Evolutionary conservation across 2,329 filamentous ascomycete species (phyloP).

Genomic region (Alternaria postmessia): DNA sequence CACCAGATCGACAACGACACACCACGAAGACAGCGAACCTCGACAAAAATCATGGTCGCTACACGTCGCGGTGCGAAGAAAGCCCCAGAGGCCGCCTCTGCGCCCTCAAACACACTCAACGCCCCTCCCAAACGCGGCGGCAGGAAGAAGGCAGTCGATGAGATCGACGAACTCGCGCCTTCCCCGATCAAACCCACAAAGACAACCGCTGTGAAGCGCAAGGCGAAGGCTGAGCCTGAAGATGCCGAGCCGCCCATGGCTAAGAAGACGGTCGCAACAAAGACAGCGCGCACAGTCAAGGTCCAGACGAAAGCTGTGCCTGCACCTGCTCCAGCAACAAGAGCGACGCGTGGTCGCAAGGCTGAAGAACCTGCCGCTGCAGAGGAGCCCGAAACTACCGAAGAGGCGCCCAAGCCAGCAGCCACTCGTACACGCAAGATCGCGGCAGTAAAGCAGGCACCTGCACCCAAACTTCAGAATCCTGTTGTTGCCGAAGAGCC

Average conservation of each 20-base stretch:
- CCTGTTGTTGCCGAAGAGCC: slow-evolving; percentile 18
- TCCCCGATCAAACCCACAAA: slow-evolving; percentile 29
- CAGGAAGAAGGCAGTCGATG: slow-evolving; percentile 39
- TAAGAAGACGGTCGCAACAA: slow-evolving; percentile 31
- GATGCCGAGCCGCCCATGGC: slow-evolving; percentile 22
- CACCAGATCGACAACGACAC: slow-evolving; percentile 14
- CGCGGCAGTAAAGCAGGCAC: slow-evolving; percentile 24
- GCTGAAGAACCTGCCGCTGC: slow-evolving; percentile 15
- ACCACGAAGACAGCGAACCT: slow-evolving; percentile 25
- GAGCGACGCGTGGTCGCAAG: slow-evolving; percentile 38
- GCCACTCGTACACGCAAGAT: slow-evolving; percentile 30
- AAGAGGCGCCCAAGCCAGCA: slow-evolving; percentile 28
- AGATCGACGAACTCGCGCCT: slow-evolving; percentile 29
- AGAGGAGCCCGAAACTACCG: slow-evolving; percentile 22
- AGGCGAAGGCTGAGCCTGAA: slow-evolving; percentile 29
- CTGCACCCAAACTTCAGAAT: slow-evolving; percentile 19
- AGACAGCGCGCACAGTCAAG: slow-evolving; percentile 34
- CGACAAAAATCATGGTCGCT: slow-evolving; percentile 39
- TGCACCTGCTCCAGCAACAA: slow-evolving; percentile 30
- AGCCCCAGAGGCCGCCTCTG: slow-evolving; percentile 32
- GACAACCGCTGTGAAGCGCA: slow-evolving; percentile 30
- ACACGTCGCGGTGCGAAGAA: slow-evolving; percentile 42
- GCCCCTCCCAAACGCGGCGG: slow-evolving; percentile 44
- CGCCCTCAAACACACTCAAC: slow-evolving; percentile 37
- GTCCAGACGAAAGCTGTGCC: slow-evolving; percentile 26